Conservation (phyloP, 306 rosid genomes). For the Citrullus amarus region DNA sequence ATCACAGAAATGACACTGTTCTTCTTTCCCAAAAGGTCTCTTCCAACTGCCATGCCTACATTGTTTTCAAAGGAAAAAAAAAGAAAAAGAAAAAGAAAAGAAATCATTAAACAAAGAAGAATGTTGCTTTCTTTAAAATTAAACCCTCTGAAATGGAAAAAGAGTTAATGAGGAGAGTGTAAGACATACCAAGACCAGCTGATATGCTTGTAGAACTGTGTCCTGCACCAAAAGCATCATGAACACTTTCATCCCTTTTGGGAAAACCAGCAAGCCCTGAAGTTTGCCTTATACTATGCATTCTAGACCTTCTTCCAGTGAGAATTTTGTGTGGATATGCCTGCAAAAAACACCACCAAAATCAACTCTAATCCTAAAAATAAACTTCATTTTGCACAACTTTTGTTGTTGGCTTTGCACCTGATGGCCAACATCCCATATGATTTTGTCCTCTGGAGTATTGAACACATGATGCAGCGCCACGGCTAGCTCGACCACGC, state of each 20-base stretch:
- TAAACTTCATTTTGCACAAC: neutral
- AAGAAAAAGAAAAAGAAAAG: too few species aligned
- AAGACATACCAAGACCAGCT: conserved; percentile 70
- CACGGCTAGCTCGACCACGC: conserved; percentile 77
- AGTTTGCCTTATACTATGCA: conserved; percentile 84
- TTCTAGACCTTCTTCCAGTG: conserved; percentile 78
- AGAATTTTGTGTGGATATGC: conserved; percentile 91
- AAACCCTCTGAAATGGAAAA: neutral
- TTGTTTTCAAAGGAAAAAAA: neutral
- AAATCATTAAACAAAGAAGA: neutral
- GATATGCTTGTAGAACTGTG: conserved; percentile 97
- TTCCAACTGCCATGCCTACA: conserved; percentile 89
- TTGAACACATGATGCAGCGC: conserved; percentile 81
- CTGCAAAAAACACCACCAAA: conserved; percentile 9
- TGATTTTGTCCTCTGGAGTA: conserved; percentile 75
- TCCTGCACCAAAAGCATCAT: conserved; percentile 89
- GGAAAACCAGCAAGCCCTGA: conserved; percentile 92
- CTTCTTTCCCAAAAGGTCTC: conserved; percentile 73
- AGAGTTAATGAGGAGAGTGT: neutral
- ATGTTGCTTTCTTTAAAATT: neutral
- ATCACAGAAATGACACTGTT: conserved; percentile 73
- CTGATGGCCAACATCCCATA: conserved; percentile 99
- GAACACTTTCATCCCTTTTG: conserved; percentile 75
- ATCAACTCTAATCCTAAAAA: neutral
- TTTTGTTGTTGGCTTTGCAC: conserved; percentile 15